Evolutionary conservation across 2,329 filamentous ascomycete genomes (phyloP), one percentile per base, ranked within the genome.

Genomic region (Cordyceps cicadae): DNA sequence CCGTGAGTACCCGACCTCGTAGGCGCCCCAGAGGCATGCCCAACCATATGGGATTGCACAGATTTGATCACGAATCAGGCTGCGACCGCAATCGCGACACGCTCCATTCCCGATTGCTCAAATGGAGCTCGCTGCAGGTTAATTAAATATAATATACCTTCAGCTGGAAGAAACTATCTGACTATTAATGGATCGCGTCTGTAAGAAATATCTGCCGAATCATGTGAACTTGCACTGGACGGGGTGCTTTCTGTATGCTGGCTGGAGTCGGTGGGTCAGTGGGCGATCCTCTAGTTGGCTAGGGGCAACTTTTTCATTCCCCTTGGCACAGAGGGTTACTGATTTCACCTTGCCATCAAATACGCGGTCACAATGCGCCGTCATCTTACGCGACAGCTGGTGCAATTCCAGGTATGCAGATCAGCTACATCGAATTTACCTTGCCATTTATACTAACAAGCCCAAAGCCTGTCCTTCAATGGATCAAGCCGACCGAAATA

Each of bases 281-380:
- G n/a, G 1, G 17, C 6, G 41, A n/a, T 26, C 9, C 12, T 53
- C 6, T 53, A 5, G 48, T 46, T 53, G 49, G 57, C 39, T n/a
- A 9, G 19, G 8, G 14, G n/a, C 29, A 53, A 39, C 56, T 32
- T 59, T 53, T 54, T 43, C 17, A 15, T n/a, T 19, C 50, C 57
- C 56, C 48, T 59, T 37, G 34, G 34, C 5, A n/a, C 39, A n/a
- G 15, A 52, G 12, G 32, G 50, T n/a, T 32, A 14, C 24, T 8
- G 11, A 43, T n/a, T 59, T 52, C 34, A 21, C n/a, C 26, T n/a
- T 45, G 5, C 7, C 57, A 59, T 19, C 57, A 39, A 12, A 54
- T 49, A 46, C 41, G n/a, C 26, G 50, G 53, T 26, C 49, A 59
- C 17, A 37, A 59, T 59, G 57, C 50, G 50, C 29, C 49, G 50